phyloP scores from a whole-genome alignment of 257 asterid species.

The Solanum clarkiae region DNA sequence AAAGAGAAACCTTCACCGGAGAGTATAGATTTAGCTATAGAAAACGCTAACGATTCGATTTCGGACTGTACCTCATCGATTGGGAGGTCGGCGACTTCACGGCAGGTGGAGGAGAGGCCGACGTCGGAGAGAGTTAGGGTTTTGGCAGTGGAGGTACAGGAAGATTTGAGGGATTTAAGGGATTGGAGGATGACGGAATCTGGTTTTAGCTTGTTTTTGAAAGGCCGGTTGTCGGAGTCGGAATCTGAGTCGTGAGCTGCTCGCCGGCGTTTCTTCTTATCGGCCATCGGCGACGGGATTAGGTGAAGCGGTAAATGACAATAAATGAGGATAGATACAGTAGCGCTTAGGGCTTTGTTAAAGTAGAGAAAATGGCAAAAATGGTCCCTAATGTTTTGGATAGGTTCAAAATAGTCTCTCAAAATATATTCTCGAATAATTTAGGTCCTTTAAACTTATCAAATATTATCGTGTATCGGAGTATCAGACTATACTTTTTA shows the following conservation, averaged over 20 bases:
- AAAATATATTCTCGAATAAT: background rate
- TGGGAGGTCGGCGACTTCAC: slow-evolving; percentile 68
- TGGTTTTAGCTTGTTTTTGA: slow-evolving; percentile 54
- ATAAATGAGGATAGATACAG: background rate
- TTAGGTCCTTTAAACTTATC: background rate
- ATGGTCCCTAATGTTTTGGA: background rate
- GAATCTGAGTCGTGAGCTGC: slow-evolving; percentile 25
- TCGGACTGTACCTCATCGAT: slow-evolving; percentile 53
- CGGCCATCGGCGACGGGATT: slow-evolving; percentile 9
- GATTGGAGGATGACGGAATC: slow-evolving; percentile 49
- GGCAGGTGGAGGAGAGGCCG: slow-evolving; percentile 57
- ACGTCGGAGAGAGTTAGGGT: slow-evolving; percentile 55
- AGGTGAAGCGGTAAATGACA: background rate
- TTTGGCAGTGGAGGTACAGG: slow-evolving; percentile 21
- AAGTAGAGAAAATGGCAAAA: background rate
- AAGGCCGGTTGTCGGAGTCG: slow-evolving; percentile 35
- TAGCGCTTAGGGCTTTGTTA: background rate
- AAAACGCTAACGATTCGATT: slow-evolving; percentile 49
- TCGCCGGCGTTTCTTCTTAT: slow-evolving; percentile 73
- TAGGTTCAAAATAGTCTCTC: background rate
- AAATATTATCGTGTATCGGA: background rate
- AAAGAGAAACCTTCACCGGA: slow-evolving; percentile 61
- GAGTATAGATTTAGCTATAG: slow-evolving; percentile 67
- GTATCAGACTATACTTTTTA: background rate
- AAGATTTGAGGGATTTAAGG: slow-evolving; percentile 32